phyloP scores from a whole-genome alignment of 2,329 filamentous ascomycete genomes.

The Neopestalotiopsis rosae region DNA sequence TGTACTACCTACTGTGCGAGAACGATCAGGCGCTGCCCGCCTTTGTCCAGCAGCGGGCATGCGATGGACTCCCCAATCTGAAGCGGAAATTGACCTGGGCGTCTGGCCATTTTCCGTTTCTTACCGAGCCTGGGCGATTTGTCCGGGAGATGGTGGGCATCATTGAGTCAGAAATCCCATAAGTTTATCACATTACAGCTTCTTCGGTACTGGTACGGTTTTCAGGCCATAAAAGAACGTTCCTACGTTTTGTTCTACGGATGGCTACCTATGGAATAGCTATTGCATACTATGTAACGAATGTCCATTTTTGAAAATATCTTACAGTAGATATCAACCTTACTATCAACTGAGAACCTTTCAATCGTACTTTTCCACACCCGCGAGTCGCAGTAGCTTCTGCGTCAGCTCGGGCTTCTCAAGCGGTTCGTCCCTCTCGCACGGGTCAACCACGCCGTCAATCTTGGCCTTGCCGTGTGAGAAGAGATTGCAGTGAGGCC shows the following conservation, averaged over 20 bases:
- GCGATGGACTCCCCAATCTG: background rate
- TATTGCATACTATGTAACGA: too few species aligned
- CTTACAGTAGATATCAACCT: too few species aligned
- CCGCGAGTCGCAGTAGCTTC: conserved; percentile 39
- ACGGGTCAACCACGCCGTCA: conserved; percentile 40
- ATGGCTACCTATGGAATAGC: too few species aligned
- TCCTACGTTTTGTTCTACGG: too few species aligned
- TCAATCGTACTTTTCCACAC: conserved; percentile 27
- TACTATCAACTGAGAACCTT: too few species aligned
- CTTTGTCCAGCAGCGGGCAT: background rate
- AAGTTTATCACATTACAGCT: background rate
- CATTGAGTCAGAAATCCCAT: background rate
- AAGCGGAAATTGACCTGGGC: background rate
- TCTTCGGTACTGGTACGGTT: too few species aligned
- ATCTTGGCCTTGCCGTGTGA: conserved; percentile 39
- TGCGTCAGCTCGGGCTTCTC: conserved; percentile 43
- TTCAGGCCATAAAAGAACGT: too few species aligned
- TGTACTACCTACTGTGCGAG: background rate
- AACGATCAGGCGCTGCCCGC: background rate
- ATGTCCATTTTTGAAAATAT: too few species aligned
- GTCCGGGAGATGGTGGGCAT: background rate
- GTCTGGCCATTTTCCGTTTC: background rate
- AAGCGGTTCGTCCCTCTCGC: conserved; percentile 42
- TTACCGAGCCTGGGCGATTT: background rate
- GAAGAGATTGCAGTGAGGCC: conserved; percentile 34